phyloP scores from a whole-genome alignment of 2,329 filamentous ascomycete species.

The Ophiocordyceps camponoti-floridani region DNA sequence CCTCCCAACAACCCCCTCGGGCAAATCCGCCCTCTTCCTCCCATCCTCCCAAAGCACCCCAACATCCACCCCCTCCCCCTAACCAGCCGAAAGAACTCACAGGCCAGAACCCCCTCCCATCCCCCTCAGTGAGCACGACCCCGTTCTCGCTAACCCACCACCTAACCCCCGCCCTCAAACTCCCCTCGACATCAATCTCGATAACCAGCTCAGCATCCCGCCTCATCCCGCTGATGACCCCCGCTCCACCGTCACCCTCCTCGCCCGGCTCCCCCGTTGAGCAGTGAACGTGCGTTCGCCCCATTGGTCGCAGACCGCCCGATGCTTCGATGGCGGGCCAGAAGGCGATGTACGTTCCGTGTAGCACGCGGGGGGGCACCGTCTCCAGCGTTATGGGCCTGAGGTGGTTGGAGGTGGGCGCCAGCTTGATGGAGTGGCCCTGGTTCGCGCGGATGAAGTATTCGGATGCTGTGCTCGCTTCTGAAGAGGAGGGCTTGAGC shows the following conservation, averaged over 20 bases:
- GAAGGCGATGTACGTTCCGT: conserved; percentile 74
- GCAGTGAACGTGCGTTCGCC: conserved; percentile 78
- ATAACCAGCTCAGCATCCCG: conserved; percentile 59
- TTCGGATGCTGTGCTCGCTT: neutral
- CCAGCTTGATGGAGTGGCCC: conserved; percentile 69
- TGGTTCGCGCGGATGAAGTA: conserved; percentile 92
- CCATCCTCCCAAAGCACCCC: conserved; percentile 57
- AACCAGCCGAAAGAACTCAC: conserved; percentile 55
- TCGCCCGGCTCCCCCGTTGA: conserved; percentile 47
- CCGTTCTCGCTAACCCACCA: conserved; percentile 73
- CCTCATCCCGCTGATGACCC: conserved; percentile 67
- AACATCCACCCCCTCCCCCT: conserved; percentile 40
- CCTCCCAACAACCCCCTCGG: conserved; percentile 32
- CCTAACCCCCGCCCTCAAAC: conserved; percentile 42
- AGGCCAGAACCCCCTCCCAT: conserved; percentile 37
- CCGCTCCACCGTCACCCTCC: too few species aligned
- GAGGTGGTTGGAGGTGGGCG: conserved; percentile 33
- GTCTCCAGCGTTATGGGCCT: too few species aligned
- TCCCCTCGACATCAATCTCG: conserved; percentile 53
- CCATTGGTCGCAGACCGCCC: conserved; percentile 69
- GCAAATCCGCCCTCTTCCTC: conserved; percentile 46
- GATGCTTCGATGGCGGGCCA: conserved; percentile 59
- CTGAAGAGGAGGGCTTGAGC: conserved; percentile 37
- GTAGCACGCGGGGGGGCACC: conserved; percentile 54
- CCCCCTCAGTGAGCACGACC: conserved; percentile 49